Conservation (phyloP, 495 filamentous ascomycete genomes). For the Trichoderma gamsii region DNA sequence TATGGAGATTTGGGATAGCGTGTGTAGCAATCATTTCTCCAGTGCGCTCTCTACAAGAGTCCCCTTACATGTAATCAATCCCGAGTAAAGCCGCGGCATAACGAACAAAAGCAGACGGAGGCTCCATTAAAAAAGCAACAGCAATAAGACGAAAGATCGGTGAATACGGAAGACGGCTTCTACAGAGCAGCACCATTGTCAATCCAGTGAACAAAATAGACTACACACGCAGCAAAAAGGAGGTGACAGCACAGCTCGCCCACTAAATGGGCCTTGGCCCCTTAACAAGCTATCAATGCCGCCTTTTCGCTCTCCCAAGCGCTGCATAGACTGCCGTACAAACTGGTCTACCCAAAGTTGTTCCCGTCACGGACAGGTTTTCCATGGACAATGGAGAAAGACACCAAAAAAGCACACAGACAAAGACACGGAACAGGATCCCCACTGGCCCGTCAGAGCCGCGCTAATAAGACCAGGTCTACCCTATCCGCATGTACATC, state of each 20-base stretch:
- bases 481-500: not conserved
- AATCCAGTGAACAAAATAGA: too few relatives aligned
- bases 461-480: not conserved
- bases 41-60: not conserved
- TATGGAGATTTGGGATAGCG: not conserved
- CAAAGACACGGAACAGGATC: not conserved
- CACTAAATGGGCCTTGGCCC: not conserved
- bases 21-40: not conserved
- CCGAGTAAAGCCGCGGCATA: constrained; percentile 2
- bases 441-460: constrained; percentile 1
- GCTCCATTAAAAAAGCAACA: not conserved
- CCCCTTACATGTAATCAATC: not conserved
- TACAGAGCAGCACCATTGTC: not conserved
- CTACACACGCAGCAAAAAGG: not conserved
- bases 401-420: not conserved
- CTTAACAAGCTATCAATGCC: too few relatives aligned
- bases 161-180: not conserved
- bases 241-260: not conserved
- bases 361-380: not conserved
- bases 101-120: not conserved
- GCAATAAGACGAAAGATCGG: not conserved
- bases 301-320: too few relatives aligned
- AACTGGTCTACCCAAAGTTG: not conserved
- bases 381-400: not conserved
- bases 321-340: too few relatives aligned